Base-by-base conservation (phyloP, 345 rosid species). In the Euphorbia peplus region DNA sequence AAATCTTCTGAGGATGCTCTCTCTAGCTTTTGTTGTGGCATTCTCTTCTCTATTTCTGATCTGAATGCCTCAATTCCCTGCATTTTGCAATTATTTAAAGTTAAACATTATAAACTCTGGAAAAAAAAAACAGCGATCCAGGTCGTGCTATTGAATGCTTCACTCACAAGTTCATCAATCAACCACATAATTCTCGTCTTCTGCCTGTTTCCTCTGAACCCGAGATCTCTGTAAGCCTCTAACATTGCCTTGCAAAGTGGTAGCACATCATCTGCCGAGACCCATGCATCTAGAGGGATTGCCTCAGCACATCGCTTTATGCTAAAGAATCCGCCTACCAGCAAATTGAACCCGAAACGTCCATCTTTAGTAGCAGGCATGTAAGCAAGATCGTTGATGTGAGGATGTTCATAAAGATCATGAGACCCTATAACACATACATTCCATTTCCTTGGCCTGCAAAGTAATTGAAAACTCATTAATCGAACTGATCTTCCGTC, bases 131-230 rank as follows among this genome's bases (percentile, higher is more conserved):
- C n/a, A n/a, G 42, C n/a, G 30, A 47, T 30, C 24, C 1, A 48
- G 30, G 47, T 64, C n/a, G 11, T 44, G 19, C 19, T 44, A 60
- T 13, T 22, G 50, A 60, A 64, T 4, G 64, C 32, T 66, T 41
- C 15, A 71, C 95, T 83, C 79, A 95, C 99, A 56, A 95, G 87
- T 80, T 95, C 96, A 62, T 95, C 97, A 35, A 95, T 89, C 67
- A 95, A 70, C 97, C 99, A 95, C 99, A 91, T 95, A 96, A 95
- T 95, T 78, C 99, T 85, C 0, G 96, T 91, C 76, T 80, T 95
- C 62, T 91, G 99, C 72, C 97, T 78, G 76, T 89, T 95, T 59
- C 97, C 96, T 75, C 99, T 82, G 51, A 9, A 18, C 37, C 99
- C 97, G 70, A 95, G 97, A 87, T 95, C 99, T 75, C 97, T 83